phyloP scores from a whole-genome alignment of 176 grass and related monocot species.

The Guadua angustifolia region DNA sequence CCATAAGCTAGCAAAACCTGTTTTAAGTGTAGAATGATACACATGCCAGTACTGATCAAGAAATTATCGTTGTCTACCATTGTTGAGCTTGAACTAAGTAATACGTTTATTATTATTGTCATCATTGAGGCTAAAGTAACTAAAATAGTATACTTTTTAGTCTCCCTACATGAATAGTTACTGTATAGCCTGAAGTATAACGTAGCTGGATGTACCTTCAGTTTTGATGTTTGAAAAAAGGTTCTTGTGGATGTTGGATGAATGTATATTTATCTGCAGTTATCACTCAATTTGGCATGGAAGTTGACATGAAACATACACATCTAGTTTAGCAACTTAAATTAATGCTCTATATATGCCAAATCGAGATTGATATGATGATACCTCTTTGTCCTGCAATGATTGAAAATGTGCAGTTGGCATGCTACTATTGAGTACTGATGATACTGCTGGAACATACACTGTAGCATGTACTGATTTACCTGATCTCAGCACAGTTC shows the following conservation, averaged over 20 bases:
- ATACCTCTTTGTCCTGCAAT: conserved; percentile 1
- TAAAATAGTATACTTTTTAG: not conserved
- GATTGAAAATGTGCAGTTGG: not conserved
- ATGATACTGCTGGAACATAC: conserved; percentile 8
- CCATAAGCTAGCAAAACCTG: not conserved
- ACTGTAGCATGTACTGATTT: not conserved
- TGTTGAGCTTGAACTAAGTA: not conserved
- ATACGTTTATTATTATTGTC: conserved; percentile 15
- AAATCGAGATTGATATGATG: not conserved
- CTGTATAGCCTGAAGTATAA: not conserved
- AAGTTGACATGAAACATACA: not conserved
- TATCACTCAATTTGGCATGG: not conserved
- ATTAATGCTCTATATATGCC: not conserved
- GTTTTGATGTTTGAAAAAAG: not conserved
- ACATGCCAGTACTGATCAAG: not conserved
- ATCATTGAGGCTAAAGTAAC: not conserved
- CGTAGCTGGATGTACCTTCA: not conserved
- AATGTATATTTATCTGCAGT: not conserved
- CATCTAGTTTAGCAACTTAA: not conserved
- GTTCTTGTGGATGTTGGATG: conserved; percentile 14
- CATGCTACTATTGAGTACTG: no score
- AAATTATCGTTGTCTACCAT: not conserved
- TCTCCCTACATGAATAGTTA: not conserved
- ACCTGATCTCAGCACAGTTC: conserved; percentile 1
- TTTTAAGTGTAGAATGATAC: not conserved